Percentiles rank a stretch among this genome's conserved stretches.
These are phyloP conservation scores for Pyrenophora teres DNA, from an alignment of 2,329 filamentous ascomycete genomes.

Conservation along the genomic window DNA sequence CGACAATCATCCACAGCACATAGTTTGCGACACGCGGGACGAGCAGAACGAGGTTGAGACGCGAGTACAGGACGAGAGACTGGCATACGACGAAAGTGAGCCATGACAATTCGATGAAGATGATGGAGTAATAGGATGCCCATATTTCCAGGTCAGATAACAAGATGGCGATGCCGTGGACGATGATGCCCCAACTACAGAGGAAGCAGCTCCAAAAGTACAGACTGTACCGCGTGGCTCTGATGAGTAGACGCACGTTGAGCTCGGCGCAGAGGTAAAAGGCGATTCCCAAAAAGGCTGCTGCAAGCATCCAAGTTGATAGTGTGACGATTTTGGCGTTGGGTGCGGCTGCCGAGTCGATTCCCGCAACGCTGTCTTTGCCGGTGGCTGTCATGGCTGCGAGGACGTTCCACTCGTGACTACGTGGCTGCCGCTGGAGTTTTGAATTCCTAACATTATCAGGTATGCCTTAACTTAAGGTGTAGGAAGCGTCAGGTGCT, in stretches of 20 bases:
- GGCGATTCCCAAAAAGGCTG: conserved; percentile 25
- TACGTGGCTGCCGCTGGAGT: no score
- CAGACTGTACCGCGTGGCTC: conserved; percentile 49
- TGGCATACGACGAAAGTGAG: conserved; percentile 64
- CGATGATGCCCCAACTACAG: conserved; percentile 42
- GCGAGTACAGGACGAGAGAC: conserved; percentile 64
- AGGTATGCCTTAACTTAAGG: no score
- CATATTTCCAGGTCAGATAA: conserved; percentile 52
- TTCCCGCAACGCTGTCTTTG: not conserved
- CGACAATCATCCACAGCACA: conserved; percentile 61
- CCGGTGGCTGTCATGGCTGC: not conserved
- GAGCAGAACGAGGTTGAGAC: conserved; percentile 61
- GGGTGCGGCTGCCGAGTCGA: not conserved
- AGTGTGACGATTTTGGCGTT: not conserved
- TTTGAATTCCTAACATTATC: no score
- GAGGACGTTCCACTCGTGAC: not conserved
- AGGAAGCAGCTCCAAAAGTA: conserved; percentile 53
- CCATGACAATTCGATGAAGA: conserved; percentile 59
- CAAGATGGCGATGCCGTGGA: conserved; percentile 48
- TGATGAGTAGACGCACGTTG: conserved; percentile 45
- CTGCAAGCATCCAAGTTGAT: conserved; percentile 11
- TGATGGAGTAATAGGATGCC: conserved; percentile 44
- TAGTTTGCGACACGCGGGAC: conserved; percentile 36
- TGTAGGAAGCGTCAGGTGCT: no score
- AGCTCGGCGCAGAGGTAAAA: conserved; percentile 50